These are phyloP conservation scores for carrot (Daucus carota) DNA, from an alignment of 129 eudicot species.

Conservation along the genomic window DNA sequence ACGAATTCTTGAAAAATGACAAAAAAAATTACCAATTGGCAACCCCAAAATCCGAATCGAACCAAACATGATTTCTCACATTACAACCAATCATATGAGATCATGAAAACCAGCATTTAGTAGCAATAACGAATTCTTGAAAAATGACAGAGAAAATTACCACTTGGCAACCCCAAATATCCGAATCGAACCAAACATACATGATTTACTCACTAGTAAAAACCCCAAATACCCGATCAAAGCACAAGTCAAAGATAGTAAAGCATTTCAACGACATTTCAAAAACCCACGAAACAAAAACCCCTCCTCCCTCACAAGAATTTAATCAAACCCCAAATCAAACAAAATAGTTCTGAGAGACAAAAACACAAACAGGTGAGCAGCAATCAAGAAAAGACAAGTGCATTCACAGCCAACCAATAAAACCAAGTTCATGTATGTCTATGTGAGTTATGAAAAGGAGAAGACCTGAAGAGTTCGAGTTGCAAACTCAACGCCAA, in stretches of 20 bases:
- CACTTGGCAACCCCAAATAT: background rate
- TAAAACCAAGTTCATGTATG: background rate
- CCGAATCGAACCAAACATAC: too few species aligned
- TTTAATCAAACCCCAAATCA: too few species aligned
- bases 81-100: background rate
- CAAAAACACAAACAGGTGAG: background rate
- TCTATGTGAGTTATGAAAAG: background rate
- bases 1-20: background rate
- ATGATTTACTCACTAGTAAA: too few species aligned
- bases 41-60: too few species aligned
- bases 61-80: too few species aligned
- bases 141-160: too few species aligned
- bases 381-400: background rate
- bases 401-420: background rate
- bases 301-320: background rate
- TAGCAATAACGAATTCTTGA: background rate
- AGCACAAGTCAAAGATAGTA: too few species aligned
- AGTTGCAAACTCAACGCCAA: conserved; percentile 49
- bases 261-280: too few species aligned
- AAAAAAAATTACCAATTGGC: too few species aligned
- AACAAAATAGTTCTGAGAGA: background rate
- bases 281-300: background rate
- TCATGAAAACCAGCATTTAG: background rate
- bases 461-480: conserved; percentile 33
- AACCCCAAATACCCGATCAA: background rate